Conservation (phyloP, 2,329 filamentous ascomycete species). For the Stemphylium lycopersici region DNA sequence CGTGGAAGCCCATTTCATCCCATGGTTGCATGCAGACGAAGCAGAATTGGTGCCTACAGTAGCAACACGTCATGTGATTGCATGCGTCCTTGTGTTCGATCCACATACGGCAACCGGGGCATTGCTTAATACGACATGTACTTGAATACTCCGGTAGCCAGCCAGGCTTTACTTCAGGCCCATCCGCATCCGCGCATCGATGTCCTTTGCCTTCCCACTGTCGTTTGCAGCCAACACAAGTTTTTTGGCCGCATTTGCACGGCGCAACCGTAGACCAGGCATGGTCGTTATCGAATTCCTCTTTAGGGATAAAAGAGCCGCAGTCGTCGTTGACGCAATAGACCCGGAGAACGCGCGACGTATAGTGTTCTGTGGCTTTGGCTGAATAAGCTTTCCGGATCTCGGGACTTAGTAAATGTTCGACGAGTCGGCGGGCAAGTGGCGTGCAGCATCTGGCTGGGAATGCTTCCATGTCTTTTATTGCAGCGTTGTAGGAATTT, state of each 20-base stretch:
- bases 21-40: conserved; percentile 19
- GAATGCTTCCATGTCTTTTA: not conserved
- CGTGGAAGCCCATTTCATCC: not conserved
- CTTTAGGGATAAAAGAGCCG: not conserved
- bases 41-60: conserved; percentile 18
- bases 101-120: conserved; percentile 15
- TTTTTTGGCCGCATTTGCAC: conserved; percentile 5
- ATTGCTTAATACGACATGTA: conserved; percentile 19
- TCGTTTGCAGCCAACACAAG: conserved; percentile 12
- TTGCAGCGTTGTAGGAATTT: not conserved
- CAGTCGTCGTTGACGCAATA: conserved; percentile 8
- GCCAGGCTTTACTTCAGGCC: not conserved
- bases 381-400: not conserved
- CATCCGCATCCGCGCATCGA: not conserved
- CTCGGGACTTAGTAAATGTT: conserved; percentile 1
- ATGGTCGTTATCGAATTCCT: not conserved
- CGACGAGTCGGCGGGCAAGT: not conserved
- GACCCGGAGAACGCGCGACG: not conserved
- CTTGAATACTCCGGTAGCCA: conserved; percentile 18
- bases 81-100: conserved; percentile 22
- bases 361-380: conserved; percentile 3
- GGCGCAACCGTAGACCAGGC: not conserved
- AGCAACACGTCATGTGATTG: conserved; percentile 20
- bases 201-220: conserved; percentile 5
- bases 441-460: conserved; percentile 6